A percentile compares a stretch with the other conserved stretches of the same genome.
These are phyloP conservation scores for Beauveria medogensis DNA, from an alignment of 2,329 filamentous ascomycete genomes.

Conservation along the genomic window DNA sequence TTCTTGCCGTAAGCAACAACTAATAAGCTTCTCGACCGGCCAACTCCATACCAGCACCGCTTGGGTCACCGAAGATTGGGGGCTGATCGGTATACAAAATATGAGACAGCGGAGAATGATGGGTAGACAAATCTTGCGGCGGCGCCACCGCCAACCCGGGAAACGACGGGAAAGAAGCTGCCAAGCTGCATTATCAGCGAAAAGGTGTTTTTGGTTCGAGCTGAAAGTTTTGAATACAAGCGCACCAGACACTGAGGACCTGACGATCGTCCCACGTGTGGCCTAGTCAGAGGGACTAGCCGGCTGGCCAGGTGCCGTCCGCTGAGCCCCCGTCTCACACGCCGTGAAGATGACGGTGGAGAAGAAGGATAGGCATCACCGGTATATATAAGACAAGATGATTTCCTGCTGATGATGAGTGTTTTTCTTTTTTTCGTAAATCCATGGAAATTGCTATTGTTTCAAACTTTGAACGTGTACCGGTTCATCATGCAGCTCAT, in stretches of 20 bases:
- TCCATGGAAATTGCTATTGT: no score
- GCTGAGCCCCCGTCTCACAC: not conserved
- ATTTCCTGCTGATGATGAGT: not conserved
- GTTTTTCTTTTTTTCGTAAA: not conserved
- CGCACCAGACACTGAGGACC: not conserved
- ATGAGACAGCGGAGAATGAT: not conserved
- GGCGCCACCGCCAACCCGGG: not conserved
- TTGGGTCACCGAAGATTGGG: conserved; percentile 1
- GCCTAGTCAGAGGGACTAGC: not conserved
- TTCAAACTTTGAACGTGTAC: no score
- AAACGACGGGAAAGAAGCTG: not conserved
- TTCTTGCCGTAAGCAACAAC: not conserved
- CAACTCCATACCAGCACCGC: not conserved
- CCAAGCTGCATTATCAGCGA: not conserved
- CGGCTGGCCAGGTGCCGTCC: not conserved
- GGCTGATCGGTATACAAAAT: not conserved
- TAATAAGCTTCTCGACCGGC: not conserved
- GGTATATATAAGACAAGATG: not conserved
- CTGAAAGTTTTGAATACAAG: not conserved
- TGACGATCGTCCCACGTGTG: conserved; percentile 7
- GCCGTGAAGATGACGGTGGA: not conserved
- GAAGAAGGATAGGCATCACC: not conserved
- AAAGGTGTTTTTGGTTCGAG: not conserved
- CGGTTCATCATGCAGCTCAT: conserved; percentile 17
- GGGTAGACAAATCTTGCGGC: not conserved